phyloP scores from a whole-genome alignment of 1,284 basidiomycete species.

The Thecaphora frezii region DNA sequence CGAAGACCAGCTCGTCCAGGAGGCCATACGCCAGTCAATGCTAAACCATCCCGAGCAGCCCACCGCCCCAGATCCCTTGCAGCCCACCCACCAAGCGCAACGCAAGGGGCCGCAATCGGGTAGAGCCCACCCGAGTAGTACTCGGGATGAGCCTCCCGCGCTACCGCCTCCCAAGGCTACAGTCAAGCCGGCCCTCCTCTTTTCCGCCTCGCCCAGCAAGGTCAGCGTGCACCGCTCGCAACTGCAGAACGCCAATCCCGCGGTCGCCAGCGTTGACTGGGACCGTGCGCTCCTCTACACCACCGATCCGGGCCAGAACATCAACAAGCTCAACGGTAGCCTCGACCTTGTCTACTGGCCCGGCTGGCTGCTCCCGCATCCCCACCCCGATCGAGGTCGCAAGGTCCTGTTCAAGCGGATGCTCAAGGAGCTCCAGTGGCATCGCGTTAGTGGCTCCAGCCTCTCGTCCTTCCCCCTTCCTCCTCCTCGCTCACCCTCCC shows the following conservation, averaged over 20 bases:
- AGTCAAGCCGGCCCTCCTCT: background rate
- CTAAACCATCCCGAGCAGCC: background rate
- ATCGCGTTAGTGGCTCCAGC: conserved; percentile 9
- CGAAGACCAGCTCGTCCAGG: background rate
- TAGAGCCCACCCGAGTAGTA: too few species aligned
- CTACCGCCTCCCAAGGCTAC: too few species aligned
- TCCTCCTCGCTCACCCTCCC: too few species aligned
- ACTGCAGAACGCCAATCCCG: too few species aligned
- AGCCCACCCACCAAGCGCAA: too few species aligned
- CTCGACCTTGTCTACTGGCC: conserved; percentile 20
- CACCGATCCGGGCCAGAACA: background rate
- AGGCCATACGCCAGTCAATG: background rate
- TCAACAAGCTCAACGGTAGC: conserved; percentile 9
- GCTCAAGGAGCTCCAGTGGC: conserved; percentile 17
- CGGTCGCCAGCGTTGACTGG: background rate
- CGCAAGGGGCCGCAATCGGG: too few species aligned
- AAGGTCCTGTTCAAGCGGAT: conserved; percentile 9
- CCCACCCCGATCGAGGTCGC: conserved; percentile 1
- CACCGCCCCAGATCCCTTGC: too few species aligned
- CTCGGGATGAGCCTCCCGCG: too few species aligned
- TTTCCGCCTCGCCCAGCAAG: background rate
- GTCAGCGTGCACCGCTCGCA: too few species aligned
- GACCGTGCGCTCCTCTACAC: background rate
- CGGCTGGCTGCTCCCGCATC: conserved; percentile 5
- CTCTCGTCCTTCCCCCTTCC: too few species aligned